Evolutionary conservation across 345 rosid genomes (phyloP), one percentile per base, ranked within the genome.

Genomic region (Citrus glauca): DNA sequence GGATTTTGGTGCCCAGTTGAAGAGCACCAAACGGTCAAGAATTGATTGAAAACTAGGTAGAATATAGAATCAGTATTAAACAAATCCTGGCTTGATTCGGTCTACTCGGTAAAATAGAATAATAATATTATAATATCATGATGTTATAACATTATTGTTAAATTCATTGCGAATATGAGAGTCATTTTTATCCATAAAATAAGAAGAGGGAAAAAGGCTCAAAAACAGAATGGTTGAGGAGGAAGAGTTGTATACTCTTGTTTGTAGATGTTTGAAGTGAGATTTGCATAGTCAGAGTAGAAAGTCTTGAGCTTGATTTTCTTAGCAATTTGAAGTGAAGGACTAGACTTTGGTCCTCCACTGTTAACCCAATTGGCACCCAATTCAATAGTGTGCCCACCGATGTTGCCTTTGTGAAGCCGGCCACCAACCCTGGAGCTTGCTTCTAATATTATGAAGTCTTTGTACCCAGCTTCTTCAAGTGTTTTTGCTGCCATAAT

Each of bases 381-480:
- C 77, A 80, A 53, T 28, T 82, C 79, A n/a, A 85, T 62, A 0
- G 79, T 53, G 56, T 42, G 20, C 20, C 79, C 81, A 20, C 64
- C 48, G 19, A 85, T 80, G 4, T 80, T 20, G 2, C 79, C 73
- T 64, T 65, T 80, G 32, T 35, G 60, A 7, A 78, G 28, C 19
- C 85, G 64, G 7, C 85, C 82, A 16, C 82, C 87, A 24, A 80
- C 75, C 45, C 83, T 74, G 4, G 32, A 9, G 0, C 67, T 82
- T 14, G 87, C 87, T 74, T 85, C 83, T 9, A 82, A 64, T 71
- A 85, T 82, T 37, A 82, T 13, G 66, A 85, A 74, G n/a, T 85
- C 76, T 5, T 59, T 30, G 4, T 75, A 69, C 57, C 85, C 83
- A 7, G 82, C 82, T 1, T 85, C 85, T 17, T 79, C 56, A 2